These are phyloP conservation scores for Aegilops sharonensis DNA, from an alignment of 176 grass and related monocot genomes.

Conservation along the genomic window DNA sequence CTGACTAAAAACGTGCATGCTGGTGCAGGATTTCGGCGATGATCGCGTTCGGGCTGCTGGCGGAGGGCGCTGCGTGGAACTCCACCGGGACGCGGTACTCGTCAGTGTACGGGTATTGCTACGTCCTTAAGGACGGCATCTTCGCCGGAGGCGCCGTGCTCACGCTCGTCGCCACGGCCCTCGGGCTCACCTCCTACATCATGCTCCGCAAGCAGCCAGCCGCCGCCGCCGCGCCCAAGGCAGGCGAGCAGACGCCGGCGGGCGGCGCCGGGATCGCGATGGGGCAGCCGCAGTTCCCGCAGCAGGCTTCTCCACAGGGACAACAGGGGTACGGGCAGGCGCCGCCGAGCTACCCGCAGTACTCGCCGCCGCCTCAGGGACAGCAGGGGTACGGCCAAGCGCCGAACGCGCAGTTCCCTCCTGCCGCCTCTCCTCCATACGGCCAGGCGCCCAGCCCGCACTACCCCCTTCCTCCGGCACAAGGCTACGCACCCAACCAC, in stretches of 20 bases:
- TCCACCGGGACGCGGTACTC: neutral
- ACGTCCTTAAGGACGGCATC: slow-evolving; percentile 20
- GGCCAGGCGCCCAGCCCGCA: neutral
- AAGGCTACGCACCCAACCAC: neutral
- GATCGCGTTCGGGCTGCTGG: slow-evolving; percentile 9
- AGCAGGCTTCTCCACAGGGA: neutral
- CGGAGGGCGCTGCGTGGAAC: neutral
- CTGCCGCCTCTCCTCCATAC: neutral
- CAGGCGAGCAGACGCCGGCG: neutral
- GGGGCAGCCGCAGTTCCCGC: slow-evolving; percentile 13
- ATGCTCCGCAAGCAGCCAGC: neutral
- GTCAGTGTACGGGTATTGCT: neutral
- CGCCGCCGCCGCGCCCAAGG: neutral
- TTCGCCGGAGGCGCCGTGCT: slow-evolving; percentile 30
- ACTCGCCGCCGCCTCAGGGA: neutral
- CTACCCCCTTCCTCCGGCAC: neutral
- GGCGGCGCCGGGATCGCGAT: neutral
- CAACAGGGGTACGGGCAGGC: neutral
- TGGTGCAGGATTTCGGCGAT: slow-evolving; percentile 22
- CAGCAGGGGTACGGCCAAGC: neutral
- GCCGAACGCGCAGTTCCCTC: neutral
- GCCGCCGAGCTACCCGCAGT: neutral
- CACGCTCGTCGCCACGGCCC: slow-evolving; percentile 24
- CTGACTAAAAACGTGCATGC: neutral
- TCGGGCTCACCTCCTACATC: slow-evolving; percentile 21